Base-by-base conservation (phyloP, 2,329 filamentous ascomycete genomes). In the Paraconiothyrium sp. region DNA sequence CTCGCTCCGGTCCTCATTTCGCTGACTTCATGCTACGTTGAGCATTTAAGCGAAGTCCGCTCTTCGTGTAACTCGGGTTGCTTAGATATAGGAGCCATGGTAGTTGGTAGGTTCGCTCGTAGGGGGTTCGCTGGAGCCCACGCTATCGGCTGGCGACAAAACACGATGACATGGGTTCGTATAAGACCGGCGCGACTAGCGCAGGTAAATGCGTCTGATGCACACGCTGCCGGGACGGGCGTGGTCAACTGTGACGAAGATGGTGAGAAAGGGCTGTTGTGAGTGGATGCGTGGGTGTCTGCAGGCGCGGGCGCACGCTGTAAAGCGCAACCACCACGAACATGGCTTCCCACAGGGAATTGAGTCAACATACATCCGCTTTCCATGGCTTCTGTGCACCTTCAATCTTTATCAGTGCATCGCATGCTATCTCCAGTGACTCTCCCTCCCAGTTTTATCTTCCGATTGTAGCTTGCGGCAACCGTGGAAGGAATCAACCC, bases 111-210 rank as follows among this genome's bases (percentile, higher is more conserved):
- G 27, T 30, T 32, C 39, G 39, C 39, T 41, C 39, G 39, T n/a
- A 7, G 24, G 46, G n/a, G 44, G 44, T 14, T 32, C 14, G 11
- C 13, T 10, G 14, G 22, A 48, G 46, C 24, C 9, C 6, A 22
- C 9, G 8, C 13, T 37, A 51, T 35, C 35, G 32, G 48, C 16
- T 22, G 13, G 48, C 1, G 32, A 51, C n/a, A 37, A 35, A 13
- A 37, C 16, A 51, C 20, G 20, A 35, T 34, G 20, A 4, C 32
- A 51, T 22, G 30, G 48, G 48, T 51, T 8, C 10, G 30, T 13
- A 51, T 37, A 51, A 51, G 32, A 32, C 37, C 27, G 32, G 48
- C 32, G 48, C 48, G 20, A 22, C 32, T 51, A 37, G 48, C 48
- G 48, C 16, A 35, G 14, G 16, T 20, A n/a, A 20, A 37, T 34